Base-by-base conservation (phyloP, 1,139 yeast species). In the Maudiozyma humilis region DNA sequence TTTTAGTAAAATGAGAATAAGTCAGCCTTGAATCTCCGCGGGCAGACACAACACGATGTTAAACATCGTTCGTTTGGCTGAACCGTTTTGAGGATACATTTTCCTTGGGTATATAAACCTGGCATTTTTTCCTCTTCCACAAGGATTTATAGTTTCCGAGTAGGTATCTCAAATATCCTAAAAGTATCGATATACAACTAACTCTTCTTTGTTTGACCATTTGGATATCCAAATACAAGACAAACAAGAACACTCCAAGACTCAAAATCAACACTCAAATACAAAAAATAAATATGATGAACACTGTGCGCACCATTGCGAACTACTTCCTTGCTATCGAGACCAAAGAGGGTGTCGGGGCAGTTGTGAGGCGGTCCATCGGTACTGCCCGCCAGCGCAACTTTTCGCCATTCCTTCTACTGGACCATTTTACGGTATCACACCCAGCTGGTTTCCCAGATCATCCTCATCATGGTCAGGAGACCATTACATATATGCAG, bases 381-480 rank as follows among this genome's bases (percentile, higher is more conserved):
- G 96, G 96, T 15, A 73, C 79, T 4, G 67, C 70, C 63, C 66
- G 71, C 32, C 74, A 78, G 68, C 71, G 88, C 55, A 79, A 80
- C 60, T 85, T 85, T 66, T 73, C 86, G 27, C 96, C 96, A 5
- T 88, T 88, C 61, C 69, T 88, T 48, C 73, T 87, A 82, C 71
- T 87, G 43, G 96, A 88, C 60, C 94, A 87, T 59, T 86, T 87
- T 63, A 68, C 65, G 36, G 78, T 76, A 20, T 57, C 68, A 2
- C 75, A 76, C 12, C 74, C 73, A 14, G 85, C 86, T 12, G 93
- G 93, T 0, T 87, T 87, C 68, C 95, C 95, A 4, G 91, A 85
- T 54, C 96, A 88, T 62, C 96, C 96, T 18, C 96, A 88, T 63
- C 75, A 86, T 47, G 95, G 95, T 27, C 93, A 85, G 64, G 95